Conservation (phyloP, 2,329 filamentous ascomycete genomes). For the Colletotrichum graminicola region DNA sequence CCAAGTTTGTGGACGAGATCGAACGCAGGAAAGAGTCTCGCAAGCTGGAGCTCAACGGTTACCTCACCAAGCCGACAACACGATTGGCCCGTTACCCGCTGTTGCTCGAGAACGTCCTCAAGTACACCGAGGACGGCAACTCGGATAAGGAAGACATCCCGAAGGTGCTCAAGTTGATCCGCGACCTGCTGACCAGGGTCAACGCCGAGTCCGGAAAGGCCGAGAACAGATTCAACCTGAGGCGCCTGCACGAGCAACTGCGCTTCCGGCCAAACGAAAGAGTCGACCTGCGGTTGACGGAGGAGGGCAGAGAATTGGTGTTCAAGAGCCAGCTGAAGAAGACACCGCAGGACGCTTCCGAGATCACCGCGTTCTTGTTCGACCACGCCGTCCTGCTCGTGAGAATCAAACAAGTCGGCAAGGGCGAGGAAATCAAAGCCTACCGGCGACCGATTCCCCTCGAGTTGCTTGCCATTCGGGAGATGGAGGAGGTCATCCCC, state of each 20-base stretch:
- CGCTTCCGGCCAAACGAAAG: constrained; percentile 91
- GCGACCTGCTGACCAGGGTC: constrained; percentile 86
- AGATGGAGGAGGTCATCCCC: constrained; percentile 97
- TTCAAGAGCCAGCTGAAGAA: constrained; percentile 97
- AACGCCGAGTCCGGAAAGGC: constrained; percentile 97
- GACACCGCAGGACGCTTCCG: constrained; percentile 78
- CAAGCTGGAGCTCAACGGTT: constrained; percentile 96
- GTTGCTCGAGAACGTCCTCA: constrained; percentile 89
- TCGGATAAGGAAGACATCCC: constrained; percentile 93
- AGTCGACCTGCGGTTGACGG: constrained; percentile 93
- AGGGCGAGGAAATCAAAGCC: constrained; percentile 93
- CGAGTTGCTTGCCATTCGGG: constrained; percentile 90
- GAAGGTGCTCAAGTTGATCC: constrained; percentile 87
- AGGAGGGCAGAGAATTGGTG: constrained; percentile 91
- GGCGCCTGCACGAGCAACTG: constrained; percentile 90
- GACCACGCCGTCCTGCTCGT: constrained; percentile 96
- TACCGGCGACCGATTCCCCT: constrained; percentile 95
- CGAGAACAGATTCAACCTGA: constrained; percentile 96
- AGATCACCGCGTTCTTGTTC: constrained; percentile 95
- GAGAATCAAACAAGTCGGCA: constrained; percentile 90
- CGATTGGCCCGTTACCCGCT: constrained; percentile 94
- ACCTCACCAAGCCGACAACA: constrained; percentile 97
- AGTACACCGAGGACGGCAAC: constrained; percentile 90
- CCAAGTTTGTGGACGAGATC: constrained; percentile 95
- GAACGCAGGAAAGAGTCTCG: constrained; percentile 96